phyloP scores from a whole-genome alignment of 2,329 filamentous ascomycete genomes.

The Aspergillus floridensis region DNA sequence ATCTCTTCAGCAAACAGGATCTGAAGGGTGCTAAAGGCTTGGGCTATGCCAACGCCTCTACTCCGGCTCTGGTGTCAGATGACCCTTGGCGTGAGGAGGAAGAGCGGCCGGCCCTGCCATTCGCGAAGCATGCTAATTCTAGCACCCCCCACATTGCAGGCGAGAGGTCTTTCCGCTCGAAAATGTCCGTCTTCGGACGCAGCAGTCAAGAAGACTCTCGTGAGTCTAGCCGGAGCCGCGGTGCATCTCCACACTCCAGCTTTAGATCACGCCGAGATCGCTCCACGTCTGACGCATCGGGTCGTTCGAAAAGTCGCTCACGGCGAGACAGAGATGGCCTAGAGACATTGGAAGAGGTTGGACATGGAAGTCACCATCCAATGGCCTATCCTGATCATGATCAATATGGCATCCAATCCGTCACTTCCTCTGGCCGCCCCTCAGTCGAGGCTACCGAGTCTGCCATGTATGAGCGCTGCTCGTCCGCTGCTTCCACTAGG shows the following conservation, averaged over 20 bases:
- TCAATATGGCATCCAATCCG: constrained; percentile 25
- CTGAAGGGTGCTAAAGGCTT: constrained; percentile 43
- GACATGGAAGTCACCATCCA: constrained; percentile 31
- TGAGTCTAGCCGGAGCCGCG: constrained; percentile 37
- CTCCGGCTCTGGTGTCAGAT: constrained; percentile 34
- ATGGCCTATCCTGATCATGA: constrained; percentile 26
- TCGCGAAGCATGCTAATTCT: constrained; percentile 37
- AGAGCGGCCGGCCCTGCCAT: constrained; percentile 28
- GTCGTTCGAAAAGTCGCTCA: constrained; percentile 54
- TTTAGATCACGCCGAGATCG: constrained; percentile 48
- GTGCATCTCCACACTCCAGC: constrained; percentile 38
- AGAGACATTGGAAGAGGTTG: constrained; percentile 50
- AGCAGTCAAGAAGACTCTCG: constrained; percentile 36
- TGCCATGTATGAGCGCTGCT: constrained; percentile 33
- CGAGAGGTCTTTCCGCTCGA: constrained; percentile 29
- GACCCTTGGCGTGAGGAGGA: constrained; percentile 41
- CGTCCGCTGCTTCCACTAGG: constrained; percentile 41
- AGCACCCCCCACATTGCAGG: constrained; percentile 37
- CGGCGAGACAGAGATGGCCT: constrained; percentile 56
- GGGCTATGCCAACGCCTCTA: constrained; percentile 40
- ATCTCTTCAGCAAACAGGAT: constrained; percentile 28
- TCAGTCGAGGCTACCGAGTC: constrained; percentile 35
- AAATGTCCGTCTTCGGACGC: constrained; percentile 26
- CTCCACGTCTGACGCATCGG: constrained; percentile 54
- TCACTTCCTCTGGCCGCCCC: constrained; percentile 37